These are phyloP conservation scores for Nyssa sinensis DNA, from an alignment of 148 eudicot species.

Conservation along the genomic window DNA sequence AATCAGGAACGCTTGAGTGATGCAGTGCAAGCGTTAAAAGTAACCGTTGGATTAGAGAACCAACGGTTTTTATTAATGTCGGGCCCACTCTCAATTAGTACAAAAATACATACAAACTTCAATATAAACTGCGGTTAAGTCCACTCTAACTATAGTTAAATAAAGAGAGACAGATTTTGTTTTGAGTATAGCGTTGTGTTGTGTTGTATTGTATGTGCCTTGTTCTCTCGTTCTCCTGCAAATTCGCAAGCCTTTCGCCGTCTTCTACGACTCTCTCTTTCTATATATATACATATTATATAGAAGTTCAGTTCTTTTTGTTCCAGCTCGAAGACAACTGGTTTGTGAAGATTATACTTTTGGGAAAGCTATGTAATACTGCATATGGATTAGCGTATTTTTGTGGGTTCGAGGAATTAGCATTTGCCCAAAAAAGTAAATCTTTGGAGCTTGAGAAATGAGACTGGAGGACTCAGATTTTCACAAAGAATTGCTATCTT, in stretches of 20 bases:
- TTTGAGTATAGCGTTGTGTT: neutral
- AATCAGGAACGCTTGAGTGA: neutral
- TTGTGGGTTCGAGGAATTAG: slow-evolving; percentile 30
- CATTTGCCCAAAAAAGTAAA: slow-evolving; percentile 19
- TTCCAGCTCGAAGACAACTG: slow-evolving; percentile 25
- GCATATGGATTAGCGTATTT: slow-evolving; percentile 41
- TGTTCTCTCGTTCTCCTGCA: slow-evolving; percentile 32
- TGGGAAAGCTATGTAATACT: slow-evolving; percentile 19
- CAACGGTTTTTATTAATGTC: neutral
- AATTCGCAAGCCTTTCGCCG: slow-evolving; percentile 35
- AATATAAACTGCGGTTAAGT: slow-evolving; percentile 10
- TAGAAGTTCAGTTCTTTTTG: slow-evolving; percentile 3
- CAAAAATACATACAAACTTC: neutral
- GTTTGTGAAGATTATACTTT: slow-evolving; percentile 22
- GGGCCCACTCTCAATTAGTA: slow-evolving; percentile 11
- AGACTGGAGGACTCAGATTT: slow-evolving; percentile 20
- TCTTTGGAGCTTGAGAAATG: slow-evolving; percentile 8
- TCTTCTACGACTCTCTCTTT: slow-evolving; percentile 22
- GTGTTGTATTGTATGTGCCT: slow-evolving; percentile 16
- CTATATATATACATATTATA: neutral
- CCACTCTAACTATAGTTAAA: slow-evolving; percentile 9
- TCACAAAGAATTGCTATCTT: slow-evolving; percentile 25
- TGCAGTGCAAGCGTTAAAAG: neutral
- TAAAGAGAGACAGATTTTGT: slow-evolving; percentile 2
- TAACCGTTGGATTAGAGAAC: neutral